phyloP scores from a whole-genome alignment of 2,329 filamentous ascomycete species.

The Diaporthe aspalathi region DNA sequence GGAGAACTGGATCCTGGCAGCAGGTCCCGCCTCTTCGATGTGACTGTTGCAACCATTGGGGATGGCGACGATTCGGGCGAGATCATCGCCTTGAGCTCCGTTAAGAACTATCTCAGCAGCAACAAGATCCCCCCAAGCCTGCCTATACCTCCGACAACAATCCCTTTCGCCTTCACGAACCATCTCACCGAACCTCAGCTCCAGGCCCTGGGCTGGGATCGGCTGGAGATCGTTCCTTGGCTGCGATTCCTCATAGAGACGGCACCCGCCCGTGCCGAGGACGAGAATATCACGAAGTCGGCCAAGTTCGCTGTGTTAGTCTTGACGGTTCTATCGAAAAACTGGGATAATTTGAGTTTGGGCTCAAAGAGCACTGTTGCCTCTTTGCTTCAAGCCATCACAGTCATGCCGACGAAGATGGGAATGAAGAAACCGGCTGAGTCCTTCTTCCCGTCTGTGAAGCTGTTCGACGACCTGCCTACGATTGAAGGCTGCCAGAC shows the following conservation, averaged over 20 bases:
- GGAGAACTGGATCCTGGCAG: constrained; percentile 78
- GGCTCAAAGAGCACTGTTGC: constrained; percentile 74
- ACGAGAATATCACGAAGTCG: constrained; percentile 77
- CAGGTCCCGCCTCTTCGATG: constrained; percentile 78
- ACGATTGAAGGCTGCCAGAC: constrained; percentile 79
- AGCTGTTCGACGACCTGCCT: constrained; percentile 93
- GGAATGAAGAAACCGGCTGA: constrained; percentile 89
- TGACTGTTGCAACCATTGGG: constrained; percentile 79
- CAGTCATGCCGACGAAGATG: constrained; percentile 88
- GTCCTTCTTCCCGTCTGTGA: constrained; percentile 93
- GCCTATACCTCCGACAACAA: constrained; percentile 82
- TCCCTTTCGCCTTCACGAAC: constrained; percentile 87
- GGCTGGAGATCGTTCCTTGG: constrained; percentile 89
- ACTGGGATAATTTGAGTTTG: constrained; percentile 83
- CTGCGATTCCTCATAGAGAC: constrained; percentile 81
- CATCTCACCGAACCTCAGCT: constrained; percentile 75
- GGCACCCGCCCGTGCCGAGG: constrained; percentile 66
- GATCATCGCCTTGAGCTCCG: constrained; percentile 81
- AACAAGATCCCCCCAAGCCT: constrained; percentile 83
- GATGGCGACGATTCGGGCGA: constrained; percentile 68
- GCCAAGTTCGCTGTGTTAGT: constrained; percentile 81
- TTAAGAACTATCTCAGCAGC: constrained; percentile 80
- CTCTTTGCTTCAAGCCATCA: constrained; percentile 72
- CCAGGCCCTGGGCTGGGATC: constrained; percentile 85
- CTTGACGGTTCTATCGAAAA: constrained; percentile 84